These are phyloP conservation scores for Trichoderma guizhouense DNA, from an alignment of 2,329 filamentous ascomycete species.

Conservation along the genomic window DNA sequence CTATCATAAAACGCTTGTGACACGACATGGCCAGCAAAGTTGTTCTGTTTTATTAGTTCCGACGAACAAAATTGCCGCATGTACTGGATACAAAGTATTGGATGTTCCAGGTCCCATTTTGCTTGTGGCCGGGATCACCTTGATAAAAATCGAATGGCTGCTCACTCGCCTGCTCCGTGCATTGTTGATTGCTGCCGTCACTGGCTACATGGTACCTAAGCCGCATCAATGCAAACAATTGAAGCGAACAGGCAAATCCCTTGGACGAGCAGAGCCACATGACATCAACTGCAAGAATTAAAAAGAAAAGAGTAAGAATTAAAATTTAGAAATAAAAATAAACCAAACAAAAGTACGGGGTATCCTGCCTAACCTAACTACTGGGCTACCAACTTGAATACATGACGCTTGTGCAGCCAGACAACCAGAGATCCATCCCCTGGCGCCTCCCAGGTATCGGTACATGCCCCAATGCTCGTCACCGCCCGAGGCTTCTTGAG, in stretches of 20 bases:
- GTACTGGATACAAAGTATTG: background rate
- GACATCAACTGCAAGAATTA: background rate
- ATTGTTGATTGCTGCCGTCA: background rate
- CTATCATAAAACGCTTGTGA: background rate
- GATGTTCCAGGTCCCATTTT: background rate
- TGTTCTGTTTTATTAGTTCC: background rate
- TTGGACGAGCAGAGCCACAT: background rate
- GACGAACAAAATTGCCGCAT: slow-evolving; percentile 2
- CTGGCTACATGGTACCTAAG: no score
- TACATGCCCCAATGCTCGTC: background rate
- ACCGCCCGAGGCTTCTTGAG: background rate
- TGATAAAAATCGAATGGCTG: background rate
- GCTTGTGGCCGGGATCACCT: background rate
- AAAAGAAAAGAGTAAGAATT: background rate
- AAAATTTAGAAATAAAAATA: background rate
- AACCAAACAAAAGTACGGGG: background rate
- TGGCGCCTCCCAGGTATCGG: background rate
- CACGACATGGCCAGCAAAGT: background rate
- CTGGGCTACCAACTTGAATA: background rate
- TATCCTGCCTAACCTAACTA: background rate
- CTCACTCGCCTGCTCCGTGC: background rate
- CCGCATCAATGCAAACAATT: background rate
- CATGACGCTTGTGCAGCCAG: background rate
- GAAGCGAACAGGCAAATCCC: background rate
- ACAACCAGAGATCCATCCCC: background rate